Percentiles rank a stretch among this genome's conserved stretches.
Evolutionary conservation across 2,329 filamentous ascomycete species (phyloP).

Genomic region (Tympanopsis confertula): DNA sequence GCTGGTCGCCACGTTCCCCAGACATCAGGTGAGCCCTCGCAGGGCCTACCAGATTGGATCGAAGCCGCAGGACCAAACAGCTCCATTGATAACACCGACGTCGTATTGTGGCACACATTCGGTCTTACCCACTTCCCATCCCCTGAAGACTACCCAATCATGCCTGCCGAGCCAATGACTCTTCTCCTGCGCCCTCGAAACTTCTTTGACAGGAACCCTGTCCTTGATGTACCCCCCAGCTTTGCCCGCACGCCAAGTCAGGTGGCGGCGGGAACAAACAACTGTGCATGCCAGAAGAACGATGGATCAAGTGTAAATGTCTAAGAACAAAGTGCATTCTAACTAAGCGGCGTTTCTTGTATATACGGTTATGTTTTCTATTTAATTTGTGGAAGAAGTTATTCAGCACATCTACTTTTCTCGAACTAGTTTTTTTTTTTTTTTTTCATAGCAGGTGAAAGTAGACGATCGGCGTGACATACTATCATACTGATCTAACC

Average conservation of each 20-base stretch:
- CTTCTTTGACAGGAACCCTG: conserved; percentile 47
- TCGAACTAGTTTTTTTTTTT: no score
- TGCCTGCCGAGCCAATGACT: conserved; percentile 55
- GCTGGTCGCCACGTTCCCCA: conserved; percentile 60
- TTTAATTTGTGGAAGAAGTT: no score
- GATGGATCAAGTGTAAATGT: not conserved
- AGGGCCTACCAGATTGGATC: conserved; percentile 53
- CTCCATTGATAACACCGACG: conserved; percentile 49
- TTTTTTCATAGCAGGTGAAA: no score
- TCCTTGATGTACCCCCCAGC: not conserved
- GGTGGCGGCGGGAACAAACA: not conserved
- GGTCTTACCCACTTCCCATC: conserved; percentile 57
- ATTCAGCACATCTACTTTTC: no score
- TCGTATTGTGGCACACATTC: conserved; percentile 62
- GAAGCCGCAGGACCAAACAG: conserved; percentile 28
- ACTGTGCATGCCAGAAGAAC: not conserved
- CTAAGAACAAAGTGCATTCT: no score
- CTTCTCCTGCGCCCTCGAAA: conserved; percentile 49
- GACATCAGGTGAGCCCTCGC: conserved; percentile 52
- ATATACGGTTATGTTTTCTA: no score
- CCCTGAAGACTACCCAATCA: conserved; percentile 56
- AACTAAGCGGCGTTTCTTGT: no score
- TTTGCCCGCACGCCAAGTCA: not conserved
- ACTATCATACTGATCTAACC: no score
- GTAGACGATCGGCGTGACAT: no score